Evolutionary conservation across 129 eudicot species (phyloP), one percentile per base, ranked within the genome.

Genomic region (Erigeron canadensis): DNA sequence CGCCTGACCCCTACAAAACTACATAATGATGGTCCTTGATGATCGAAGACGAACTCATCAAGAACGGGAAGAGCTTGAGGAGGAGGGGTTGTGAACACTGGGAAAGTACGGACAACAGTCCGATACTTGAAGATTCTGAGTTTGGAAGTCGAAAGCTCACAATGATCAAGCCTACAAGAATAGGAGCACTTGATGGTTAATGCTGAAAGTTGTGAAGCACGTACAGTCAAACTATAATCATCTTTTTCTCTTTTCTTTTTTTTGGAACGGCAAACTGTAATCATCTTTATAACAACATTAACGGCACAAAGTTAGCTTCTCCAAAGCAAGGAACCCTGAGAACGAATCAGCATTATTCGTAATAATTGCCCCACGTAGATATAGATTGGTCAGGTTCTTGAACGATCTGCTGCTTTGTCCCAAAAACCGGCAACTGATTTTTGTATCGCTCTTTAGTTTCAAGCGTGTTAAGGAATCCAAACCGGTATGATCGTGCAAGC

Each of bases 271-370:
- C n/a, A n/a, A n/a, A n/a, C n/a, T n/a, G n/a, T n/a, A n/a, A 5
- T 50, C 18, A 6, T 42, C 63, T 9, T 17, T 7, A 40, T 50
- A 3, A 15, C 15, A 4, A 53, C 64, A n/a, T n/a, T n/a, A 74
- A 22, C 42, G 0, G 6, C 10, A 0, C 47, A 65, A n/a, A 15
- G 12, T 45, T 50, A 75, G 42, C 16, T 44, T 75, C 56, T 75
- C 46, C 19, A 54, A 55, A 4, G 17, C 17, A 3, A 44, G 71
- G 63, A 63, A 74, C 65, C 72, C 39, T 0, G 59, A 42, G 19
- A 75, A 55, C 12, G 79, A 65, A 7, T 64, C 65, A 21, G 21
- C 7, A 28, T 48, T 45, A 75, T 65, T 34, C 3, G 13, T 16
- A 11, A 75, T 54, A 16, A 54, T 4, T 2, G 13, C 66, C 22